phyloP scores from a whole-genome alignment of 2,329 filamentous ascomycete genomes.

The Falciphora oryzae region DNA sequence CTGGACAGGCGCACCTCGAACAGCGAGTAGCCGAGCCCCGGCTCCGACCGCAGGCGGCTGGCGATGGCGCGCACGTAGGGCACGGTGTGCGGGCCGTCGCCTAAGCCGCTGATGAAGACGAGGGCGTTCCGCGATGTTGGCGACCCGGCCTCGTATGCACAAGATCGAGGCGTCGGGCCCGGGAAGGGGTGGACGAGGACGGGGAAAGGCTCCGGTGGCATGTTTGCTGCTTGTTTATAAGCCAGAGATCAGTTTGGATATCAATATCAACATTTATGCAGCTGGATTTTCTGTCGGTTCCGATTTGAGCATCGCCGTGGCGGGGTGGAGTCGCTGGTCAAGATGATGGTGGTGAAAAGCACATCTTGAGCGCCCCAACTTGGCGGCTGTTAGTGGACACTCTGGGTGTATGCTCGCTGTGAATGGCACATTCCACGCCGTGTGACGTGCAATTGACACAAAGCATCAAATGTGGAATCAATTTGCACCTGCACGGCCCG shows the following conservation, averaged over 20 bases:
- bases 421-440: no score
- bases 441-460: no score
- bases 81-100: conserved; percentile 62
- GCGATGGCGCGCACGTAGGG: conserved; percentile 48
- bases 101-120: conserved; percentile 65
- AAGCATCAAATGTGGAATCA: no score
- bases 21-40: conserved; percentile 42
- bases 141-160: conserved; percentile 20
- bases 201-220: conserved; percentile 13
- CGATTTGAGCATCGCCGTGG: no score
- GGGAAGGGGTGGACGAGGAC: conserved; percentile 23
- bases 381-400: neutral
- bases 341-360: neutral
- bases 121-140: conserved; percentile 45
- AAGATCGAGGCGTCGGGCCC: conserved; percentile 18
- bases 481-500: neutral
- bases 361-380: neutral
- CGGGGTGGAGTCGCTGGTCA: no score
- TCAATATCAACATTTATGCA: no score
- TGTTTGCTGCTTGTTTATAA: neutral
- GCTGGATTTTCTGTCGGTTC: no score
- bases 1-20: conserved; percentile 52
- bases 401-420: no score
- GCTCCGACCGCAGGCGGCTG: conserved; percentile 29
- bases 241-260: no score